A percentile compares a stretch with the other conserved stretches of the same genome.
Conservation (phyloP, 2,329 filamentous ascomycete genomes). For the Ophiostoma ulmi region DNA sequence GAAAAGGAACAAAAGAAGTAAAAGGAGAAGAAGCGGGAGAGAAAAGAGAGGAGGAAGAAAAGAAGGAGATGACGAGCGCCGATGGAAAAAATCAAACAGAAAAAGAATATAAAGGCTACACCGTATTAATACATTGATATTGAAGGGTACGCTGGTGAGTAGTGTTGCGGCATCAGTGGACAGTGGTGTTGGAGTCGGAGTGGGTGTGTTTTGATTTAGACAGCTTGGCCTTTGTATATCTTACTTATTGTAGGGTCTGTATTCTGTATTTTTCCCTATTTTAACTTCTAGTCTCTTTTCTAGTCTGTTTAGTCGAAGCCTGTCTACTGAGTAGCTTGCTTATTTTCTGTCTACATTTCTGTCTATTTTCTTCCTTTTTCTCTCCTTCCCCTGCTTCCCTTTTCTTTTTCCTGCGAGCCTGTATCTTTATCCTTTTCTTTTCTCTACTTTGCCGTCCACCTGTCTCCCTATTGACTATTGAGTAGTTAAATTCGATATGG, state of each 20-base stretch:
- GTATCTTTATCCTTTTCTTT: background rate
- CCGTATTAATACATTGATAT: conserved; percentile 9
- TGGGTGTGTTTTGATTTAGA: conserved; percentile 7
- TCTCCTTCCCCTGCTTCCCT: background rate
- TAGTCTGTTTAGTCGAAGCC: background rate
- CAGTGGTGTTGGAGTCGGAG: conserved; percentile 12
- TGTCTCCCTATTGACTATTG: background rate
- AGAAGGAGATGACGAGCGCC: background rate
- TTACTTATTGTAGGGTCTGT: background rate
- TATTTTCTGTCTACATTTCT: background rate
- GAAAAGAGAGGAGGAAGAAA: conserved; percentile 1
- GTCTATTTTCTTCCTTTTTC: background rate
- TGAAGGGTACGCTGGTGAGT: background rate
- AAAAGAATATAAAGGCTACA: background rate
- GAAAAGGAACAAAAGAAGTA: background rate
- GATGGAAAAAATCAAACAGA: conserved; percentile 12
- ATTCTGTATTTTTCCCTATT: background rate
- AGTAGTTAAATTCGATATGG: conserved; percentile 1
- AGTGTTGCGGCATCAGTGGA: background rate
- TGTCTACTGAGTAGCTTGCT: background rate
- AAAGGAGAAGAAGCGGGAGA: background rate
- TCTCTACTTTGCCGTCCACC: conserved; percentile 1
- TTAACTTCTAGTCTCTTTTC: background rate
- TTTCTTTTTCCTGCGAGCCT: background rate
- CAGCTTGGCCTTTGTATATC: background rate